Evolutionary conservation across 2,329 filamentous ascomycete species (phyloP).

Genomic region (Colletotrichum noveboracense): DNA sequence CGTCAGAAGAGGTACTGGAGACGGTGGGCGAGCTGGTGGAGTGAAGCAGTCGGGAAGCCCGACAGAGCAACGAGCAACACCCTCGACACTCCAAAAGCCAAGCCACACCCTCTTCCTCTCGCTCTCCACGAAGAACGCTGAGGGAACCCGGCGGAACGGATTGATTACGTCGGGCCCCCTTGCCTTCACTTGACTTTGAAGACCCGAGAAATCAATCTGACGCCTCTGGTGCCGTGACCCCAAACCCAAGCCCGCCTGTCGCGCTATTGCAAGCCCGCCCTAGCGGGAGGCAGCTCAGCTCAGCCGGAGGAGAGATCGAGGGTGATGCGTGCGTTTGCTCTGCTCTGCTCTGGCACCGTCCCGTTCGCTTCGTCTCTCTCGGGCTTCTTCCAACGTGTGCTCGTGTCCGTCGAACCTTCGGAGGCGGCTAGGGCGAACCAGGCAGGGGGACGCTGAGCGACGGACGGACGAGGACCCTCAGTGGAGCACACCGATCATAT

Average conservation of each 20-base stretch:
- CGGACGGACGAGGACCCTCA: neutral
- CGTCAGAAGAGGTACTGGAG: neutral
- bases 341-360: too few species aligned
- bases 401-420: neutral
- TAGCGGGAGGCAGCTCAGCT: neutral
- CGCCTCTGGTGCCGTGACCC: neutral
- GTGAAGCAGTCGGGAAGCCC: neutral
- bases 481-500: neutral
- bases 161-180: neutral
- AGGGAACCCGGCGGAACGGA: neutral
- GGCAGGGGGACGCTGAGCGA: neutral
- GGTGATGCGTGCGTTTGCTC: neutral
- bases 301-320: neutral
- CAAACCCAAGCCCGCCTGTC: neutral
- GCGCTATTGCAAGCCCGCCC: neutral
- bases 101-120: neutral
- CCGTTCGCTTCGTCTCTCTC: neutral
- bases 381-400: neutral
- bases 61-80: neutral
- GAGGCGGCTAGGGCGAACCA: neutral
- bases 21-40: neutral
- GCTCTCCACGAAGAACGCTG: neutral
- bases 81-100: neutral
- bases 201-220: neutral
- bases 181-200: neutral